A percentile compares a stretch with the other conserved stretches of the same genome.
Conservation (phyloP, 2,329 filamentous ascomycete genomes). For the Apiospora hydei region DNA sequence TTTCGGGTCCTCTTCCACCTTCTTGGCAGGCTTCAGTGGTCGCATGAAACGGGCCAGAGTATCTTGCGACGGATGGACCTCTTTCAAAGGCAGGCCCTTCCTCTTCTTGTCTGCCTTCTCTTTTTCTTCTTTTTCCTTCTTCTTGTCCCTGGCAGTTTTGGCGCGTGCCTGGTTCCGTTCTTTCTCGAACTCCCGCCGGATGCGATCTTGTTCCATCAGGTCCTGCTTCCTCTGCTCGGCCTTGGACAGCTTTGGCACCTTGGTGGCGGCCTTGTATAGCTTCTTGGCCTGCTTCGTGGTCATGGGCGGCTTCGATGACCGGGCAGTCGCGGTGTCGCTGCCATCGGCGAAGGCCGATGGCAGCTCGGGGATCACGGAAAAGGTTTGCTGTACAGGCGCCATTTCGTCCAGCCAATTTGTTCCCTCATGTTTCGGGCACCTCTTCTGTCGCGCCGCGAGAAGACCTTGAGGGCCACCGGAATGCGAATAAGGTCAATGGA, state of each 20-base stretch:
- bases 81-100: constrained; percentile 61
- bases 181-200: constrained; percentile 59
- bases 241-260: constrained; percentile 57
- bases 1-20: constrained; percentile 30
- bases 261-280: constrained; percentile 61
- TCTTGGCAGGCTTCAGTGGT: constrained; percentile 26
- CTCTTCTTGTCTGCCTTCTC: constrained; percentile 58
- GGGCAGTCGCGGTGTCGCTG: constrained; percentile 26
- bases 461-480: not conserved
- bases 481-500: not conserved
- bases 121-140: constrained; percentile 59
- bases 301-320: constrained; percentile 49
- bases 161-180: constrained; percentile 58
- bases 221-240: constrained; percentile 51
- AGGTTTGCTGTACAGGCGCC: constrained; percentile 46
- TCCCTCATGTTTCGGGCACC: constrained; percentile 2
- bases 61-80: constrained; percentile 63
- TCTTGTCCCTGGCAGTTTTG: constrained; percentile 59
- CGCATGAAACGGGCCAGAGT: constrained; percentile 62
- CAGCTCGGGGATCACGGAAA: constrained; percentile 46
- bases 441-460: not conserved
- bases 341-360: constrained; percentile 35
- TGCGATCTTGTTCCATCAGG: constrained; percentile 60
- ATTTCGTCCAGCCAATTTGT: constrained; percentile 32
- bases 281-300: constrained; percentile 60